Evolutionary conservation across 1,284 basidiomycete genomes (phyloP).

Genomic region (Athelia psychrophila): DNA sequence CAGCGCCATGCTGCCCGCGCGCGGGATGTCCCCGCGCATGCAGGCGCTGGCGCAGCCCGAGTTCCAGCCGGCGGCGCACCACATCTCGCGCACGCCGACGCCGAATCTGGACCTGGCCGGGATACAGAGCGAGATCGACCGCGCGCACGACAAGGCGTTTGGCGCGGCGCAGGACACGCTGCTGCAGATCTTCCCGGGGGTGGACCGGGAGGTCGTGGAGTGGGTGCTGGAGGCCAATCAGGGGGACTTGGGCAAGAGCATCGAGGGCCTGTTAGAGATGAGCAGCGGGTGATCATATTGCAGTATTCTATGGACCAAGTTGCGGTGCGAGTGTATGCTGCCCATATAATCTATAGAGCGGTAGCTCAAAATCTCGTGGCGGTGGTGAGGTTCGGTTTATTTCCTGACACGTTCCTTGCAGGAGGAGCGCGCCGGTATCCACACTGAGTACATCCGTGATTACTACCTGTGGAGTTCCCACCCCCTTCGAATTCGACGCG

Average conservation of each 20-base stretch:
- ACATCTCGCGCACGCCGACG: constrained; percentile 65
- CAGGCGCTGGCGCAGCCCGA: constrained; percentile 33
- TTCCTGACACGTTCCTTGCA: too few relatives aligned
- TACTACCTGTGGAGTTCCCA: too few relatives aligned
- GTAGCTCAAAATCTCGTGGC: too few relatives aligned
- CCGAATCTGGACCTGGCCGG: constrained; percentile 68
- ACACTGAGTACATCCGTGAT: too few relatives aligned
- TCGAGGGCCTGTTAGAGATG: constrained; percentile 83
- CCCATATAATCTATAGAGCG: too few relatives aligned
- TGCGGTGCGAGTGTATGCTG: too few relatives aligned
- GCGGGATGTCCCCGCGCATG: constrained; percentile 38
- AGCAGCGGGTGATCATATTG: constrained; percentile 38
- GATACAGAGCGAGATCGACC: constrained; percentile 78
- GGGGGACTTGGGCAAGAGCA: constrained; percentile 87
- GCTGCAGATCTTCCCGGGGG: constrained; percentile 81
- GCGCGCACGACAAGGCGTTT: constrained; percentile 65
- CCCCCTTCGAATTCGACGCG: too few relatives aligned
- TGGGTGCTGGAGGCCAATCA: constrained; percentile 85
- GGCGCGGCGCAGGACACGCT: constrained; percentile 70
- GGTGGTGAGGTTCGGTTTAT: too few relatives aligned
- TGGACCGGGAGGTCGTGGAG: constrained; percentile 81
- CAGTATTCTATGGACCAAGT: too few relatives aligned
- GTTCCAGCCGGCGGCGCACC: constrained; percentile 19
- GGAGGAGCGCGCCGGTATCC: too few relatives aligned
- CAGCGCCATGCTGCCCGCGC: constrained; percentile 18